Conservation (phyloP, 345 rosid genomes). For the Syzygium jambos region DNA sequence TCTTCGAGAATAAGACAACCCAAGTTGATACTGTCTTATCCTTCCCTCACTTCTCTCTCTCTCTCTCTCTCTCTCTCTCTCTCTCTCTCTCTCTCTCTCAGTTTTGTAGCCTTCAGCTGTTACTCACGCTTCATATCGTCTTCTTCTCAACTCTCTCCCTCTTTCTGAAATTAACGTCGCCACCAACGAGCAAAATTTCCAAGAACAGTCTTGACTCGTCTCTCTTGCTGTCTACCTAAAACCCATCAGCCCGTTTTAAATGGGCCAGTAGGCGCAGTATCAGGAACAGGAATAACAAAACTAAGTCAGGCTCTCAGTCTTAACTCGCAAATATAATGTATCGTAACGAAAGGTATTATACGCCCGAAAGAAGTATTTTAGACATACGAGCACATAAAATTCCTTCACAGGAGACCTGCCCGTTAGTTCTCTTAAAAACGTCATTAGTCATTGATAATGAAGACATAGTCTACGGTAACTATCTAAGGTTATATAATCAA, state of each 20-base stretch:
- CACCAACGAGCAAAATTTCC: background rate
- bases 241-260: background rate
- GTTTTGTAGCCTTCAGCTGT: background rate
- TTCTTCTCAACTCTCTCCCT: background rate
- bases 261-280: background rate
- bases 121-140: background rate
- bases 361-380: too few species aligned
- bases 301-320: background rate
- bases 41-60: background rate
- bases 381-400: too few species aligned
- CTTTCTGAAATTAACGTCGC: background rate
- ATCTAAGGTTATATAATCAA: too few species aligned
- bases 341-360: too few species aligned
- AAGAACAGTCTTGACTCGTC: background rate
- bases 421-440: too few species aligned
- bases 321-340: too few species aligned
- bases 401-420: too few species aligned
- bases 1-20: background rate
- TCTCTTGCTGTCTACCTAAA: background rate
- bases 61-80: background rate
- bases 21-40: background rate
- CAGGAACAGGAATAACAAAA: background rate
- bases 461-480: too few species aligned
- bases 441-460: too few species aligned
- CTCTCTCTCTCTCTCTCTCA: background rate